These are phyloP conservation scores for Rheum nobile DNA, from an alignment of 148 eudicot species.

Conservation along the genomic window DNA sequence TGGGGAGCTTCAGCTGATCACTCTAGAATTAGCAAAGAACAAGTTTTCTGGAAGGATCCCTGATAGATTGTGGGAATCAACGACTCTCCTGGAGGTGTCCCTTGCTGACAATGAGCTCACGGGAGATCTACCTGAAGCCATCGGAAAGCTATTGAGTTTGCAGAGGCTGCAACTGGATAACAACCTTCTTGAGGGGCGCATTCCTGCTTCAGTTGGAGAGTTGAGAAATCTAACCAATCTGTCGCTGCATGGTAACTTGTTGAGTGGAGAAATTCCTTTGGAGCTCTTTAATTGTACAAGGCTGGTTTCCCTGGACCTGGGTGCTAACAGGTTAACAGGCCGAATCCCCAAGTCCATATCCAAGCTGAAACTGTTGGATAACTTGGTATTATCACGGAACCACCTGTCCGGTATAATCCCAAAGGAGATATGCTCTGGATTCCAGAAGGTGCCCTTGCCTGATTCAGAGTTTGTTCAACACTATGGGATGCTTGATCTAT, in stretches of 20 bases:
- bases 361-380: constrained; percentile 49
- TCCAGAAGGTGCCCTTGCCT: constrained; percentile 61
- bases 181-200: constrained; percentile 56
- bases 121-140: constrained; percentile 37
- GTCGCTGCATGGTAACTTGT: constrained; percentile 62
- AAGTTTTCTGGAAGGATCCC: constrained; percentile 58
- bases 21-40: constrained; percentile 61
- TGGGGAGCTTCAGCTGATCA: constrained; percentile 53
- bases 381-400: constrained; percentile 67
- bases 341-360: constrained; percentile 54
- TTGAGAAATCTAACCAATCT: constrained; percentile 74
- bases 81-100: constrained; percentile 56
- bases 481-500: constrained; percentile 90
- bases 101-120: constrained; percentile 50
- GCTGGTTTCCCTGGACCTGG: constrained; percentile 76
- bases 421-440: constrained; percentile 74
- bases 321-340: constrained; percentile 57
- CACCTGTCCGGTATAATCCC: constrained; percentile 66
- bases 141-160: constrained; percentile 35
- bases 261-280: constrained; percentile 56
- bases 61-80: constrained; percentile 61
- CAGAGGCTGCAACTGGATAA: constrained; percentile 66
- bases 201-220: constrained; percentile 58
- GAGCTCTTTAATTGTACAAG: constrained; percentile 56
- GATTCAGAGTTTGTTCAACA: constrained; percentile 85